Conservation (phyloP, 495 filamentous ascomycete species). For the Elasticomyces elasticus region DNA sequence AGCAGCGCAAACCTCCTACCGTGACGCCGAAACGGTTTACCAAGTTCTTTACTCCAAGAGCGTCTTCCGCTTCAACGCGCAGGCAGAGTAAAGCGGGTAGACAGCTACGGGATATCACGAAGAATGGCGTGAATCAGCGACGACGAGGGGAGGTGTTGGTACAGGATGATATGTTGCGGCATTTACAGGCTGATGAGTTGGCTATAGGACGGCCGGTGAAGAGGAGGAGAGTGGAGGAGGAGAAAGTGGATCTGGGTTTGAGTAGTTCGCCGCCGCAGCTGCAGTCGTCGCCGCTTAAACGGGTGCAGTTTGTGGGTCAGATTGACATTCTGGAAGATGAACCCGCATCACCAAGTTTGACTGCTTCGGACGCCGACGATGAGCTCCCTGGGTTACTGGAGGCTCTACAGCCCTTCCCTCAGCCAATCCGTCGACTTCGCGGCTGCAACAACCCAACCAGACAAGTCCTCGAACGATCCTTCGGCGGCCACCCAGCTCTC, state of each 20-base stretch:
- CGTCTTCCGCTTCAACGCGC: constrained; percentile 31
- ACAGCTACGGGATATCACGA: constrained; percentile 56
- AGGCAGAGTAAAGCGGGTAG: constrained; percentile 45
- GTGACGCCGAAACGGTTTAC: constrained; percentile 49
- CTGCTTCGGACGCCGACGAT: constrained; percentile 18
- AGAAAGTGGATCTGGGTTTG: constrained; percentile 39
- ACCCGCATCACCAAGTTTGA: constrained; percentile 6
- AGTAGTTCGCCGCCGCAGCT: constrained; percentile 43
- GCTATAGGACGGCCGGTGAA: constrained; percentile 28
- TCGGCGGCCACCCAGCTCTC: constrained; percentile 32
- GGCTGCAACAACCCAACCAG: constrained; percentile 17
- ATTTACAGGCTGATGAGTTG: not conserved
- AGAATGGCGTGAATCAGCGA: constrained; percentile 24
- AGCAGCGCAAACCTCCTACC: constrained; percentile 32
- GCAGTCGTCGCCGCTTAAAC: constrained; percentile 45
- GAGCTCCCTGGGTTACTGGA: constrained; percentile 12
- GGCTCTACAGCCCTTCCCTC: constrained; percentile 8
- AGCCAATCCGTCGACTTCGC: constrained; percentile 25
- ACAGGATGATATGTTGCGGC: constrained; percentile 13
- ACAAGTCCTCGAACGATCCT: constrained; percentile 37
- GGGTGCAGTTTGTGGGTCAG: constrained; percentile 27
- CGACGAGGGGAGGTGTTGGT: constrained; percentile 2
- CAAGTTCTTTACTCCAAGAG: constrained; percentile 72
- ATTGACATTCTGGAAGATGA: constrained; percentile 16
- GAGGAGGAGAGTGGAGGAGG: constrained; percentile 40